phyloP scores from a whole-genome alignment of 345 rosid genomes.

The Pistacia atlantica region DNA sequence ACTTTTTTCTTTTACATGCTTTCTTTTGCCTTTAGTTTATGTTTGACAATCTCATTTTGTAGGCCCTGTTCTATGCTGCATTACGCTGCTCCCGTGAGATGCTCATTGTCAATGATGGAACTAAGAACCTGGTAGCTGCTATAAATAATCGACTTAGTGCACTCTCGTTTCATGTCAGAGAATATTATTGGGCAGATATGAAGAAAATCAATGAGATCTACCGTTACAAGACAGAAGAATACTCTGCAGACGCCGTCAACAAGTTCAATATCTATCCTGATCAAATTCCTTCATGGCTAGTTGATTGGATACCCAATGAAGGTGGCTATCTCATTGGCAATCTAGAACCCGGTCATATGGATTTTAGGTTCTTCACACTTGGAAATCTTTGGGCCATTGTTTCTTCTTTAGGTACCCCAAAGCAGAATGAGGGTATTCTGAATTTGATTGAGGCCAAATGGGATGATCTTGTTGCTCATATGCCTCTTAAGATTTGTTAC shows the following conservation, averaged over 20 bases:
- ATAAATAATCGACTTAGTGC: constrained; percentile 85
- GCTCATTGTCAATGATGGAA: constrained; percentile 77
- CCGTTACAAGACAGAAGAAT: constrained; percentile 94
- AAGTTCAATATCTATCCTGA: constrained; percentile 97
- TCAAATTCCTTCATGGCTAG: constrained; percentile 94
- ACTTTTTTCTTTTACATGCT: not conserved
- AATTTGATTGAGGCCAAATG: constrained; percentile 79
- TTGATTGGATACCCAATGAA: constrained; percentile 83
- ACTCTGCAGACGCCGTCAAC: constrained; percentile 82
- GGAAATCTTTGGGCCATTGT: constrained; percentile 90
- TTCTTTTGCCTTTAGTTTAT: not conserved
- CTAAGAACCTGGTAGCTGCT: constrained; percentile 82
- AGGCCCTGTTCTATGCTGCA: constrained; percentile 93
- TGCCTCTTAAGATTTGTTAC: constrained; percentile 95
- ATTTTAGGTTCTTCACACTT: constrained; percentile 93
- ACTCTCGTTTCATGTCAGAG: constrained; percentile 85
- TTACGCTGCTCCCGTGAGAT: constrained; percentile 90
- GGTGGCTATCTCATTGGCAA: constrained; percentile 96
- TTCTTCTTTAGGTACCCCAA: constrained; percentile 68
- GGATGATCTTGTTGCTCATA: constrained; percentile 87
- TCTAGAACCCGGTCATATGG: constrained; percentile 97
- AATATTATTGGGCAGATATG: constrained; percentile 90
- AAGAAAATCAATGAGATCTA: constrained; percentile 89
- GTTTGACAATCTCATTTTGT: constrained; percentile 22
- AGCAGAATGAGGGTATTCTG: constrained; percentile 81